phyloP scores from a whole-genome alignment of 1,284 basidiomycete genomes.

The Apiotrichum veenhuisii region DNA sequence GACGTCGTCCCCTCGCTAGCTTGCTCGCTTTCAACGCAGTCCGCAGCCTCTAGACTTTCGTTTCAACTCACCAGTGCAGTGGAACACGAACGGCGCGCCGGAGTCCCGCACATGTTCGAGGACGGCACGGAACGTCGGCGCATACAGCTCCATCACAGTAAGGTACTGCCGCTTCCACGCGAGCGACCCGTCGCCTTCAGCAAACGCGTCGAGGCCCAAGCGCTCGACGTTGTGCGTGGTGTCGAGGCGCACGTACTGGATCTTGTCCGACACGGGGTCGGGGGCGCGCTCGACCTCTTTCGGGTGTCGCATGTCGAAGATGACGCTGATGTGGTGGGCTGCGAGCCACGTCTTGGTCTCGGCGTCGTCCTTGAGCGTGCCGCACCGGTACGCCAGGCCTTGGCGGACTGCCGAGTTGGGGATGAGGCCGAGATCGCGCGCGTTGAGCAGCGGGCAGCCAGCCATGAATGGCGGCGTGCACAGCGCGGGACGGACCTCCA shows the following conservation, averaged over 20 bases:
- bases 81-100: conserved; percentile 13
- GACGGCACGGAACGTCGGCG: conserved; percentile 5
- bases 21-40: too few relatives aligned
- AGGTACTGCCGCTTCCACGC: conserved; percentile 14
- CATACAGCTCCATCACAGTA: conserved; percentile 1
- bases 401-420: conserved; percentile 6
- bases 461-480: conserved; percentile 11
- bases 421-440: conserved; percentile 15
- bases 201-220: conserved; percentile 7
- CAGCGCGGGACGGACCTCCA: conserved; percentile 3
- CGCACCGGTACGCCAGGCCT: conserved; percentile 10
- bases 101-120: conserved; percentile 16
- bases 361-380: neutral
- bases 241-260: conserved; percentile 4
- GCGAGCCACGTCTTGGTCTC: conserved; percentile 8
- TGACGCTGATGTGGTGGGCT: neutral
- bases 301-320: conserved; percentile 15
- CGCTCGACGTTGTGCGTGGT: neutral
- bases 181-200: conserved; percentile 7
- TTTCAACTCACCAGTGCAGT: conserved; percentile 14
- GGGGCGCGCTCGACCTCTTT: conserved; percentile 4
- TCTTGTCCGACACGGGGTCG: conserved; percentile 8
- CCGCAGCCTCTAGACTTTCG: too few relatives aligned
- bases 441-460: conserved; percentile 9
- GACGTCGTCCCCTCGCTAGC: too few relatives aligned